Conservation (phyloP, 306 rosid genomes). For the Nissolia schottii region DNA sequence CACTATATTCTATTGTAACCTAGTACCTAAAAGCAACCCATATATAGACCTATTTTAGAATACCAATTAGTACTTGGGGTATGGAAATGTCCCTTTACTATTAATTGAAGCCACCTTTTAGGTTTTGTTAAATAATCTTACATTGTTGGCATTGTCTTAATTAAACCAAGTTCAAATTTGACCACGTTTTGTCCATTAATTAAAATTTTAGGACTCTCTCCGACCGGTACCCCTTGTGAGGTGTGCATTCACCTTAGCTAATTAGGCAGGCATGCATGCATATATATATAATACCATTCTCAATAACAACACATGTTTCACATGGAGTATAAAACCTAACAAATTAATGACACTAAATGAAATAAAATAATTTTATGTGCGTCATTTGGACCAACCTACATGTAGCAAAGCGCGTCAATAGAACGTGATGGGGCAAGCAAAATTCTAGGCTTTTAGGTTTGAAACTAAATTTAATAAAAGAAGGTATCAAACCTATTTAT, state of each 20-base stretch:
- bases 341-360: not conserved
- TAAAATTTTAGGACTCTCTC: not conserved
- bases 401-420: not conserved
- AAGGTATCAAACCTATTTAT: not conserved
- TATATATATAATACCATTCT: too few species aligned
- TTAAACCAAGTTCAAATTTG: not conserved
- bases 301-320: not conserved
- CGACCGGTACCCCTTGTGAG: not conserved
- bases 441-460: not conserved
- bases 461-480: too few species aligned
- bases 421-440: not conserved
- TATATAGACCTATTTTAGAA: not conserved
- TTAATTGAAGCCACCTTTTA: not conserved
- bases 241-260: not conserved
- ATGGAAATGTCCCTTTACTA: not conserved
- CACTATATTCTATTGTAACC: not conserved
- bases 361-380: too few species aligned
- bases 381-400: not conserved
- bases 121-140: not conserved
- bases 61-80: not conserved
- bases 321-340: not conserved
- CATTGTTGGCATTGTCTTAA: not conserved
- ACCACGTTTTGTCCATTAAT: not conserved
- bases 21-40: slow-evolving; percentile 8
- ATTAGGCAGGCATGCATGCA: not conserved